A percentile compares a stretch with the other conserved stretches of the same genome.
These are phyloP conservation scores for Xerocomus nothofagi DNA, from an alignment of 1,284 basidiomycete genomes.

Conservation along the genomic window DNA sequence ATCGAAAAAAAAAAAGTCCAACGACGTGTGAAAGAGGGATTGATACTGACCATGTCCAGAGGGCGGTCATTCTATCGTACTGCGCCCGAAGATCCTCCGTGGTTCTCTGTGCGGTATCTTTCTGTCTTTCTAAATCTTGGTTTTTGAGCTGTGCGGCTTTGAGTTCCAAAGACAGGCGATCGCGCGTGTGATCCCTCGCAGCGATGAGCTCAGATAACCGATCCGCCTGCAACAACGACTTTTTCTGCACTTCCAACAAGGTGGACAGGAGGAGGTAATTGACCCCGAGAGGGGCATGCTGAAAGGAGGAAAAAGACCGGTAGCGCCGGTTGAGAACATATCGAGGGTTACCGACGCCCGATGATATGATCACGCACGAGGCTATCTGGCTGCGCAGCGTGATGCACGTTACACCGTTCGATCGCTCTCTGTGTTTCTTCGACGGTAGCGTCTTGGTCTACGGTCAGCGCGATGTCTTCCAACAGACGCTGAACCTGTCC, in stretches of 20 bases:
- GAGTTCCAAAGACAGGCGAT: not conserved
- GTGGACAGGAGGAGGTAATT: not conserved
- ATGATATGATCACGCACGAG: not conserved
- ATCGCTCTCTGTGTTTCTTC: conserved; percentile 13
- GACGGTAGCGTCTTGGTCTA: not conserved
- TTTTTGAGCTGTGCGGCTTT: not conserved
- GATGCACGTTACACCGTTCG: not conserved
- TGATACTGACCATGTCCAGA: conserved; percentile 10
- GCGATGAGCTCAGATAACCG: not conserved
- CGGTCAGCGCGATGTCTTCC: not conserved
- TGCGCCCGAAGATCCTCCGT: not conserved
- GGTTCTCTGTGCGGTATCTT: not conserved
- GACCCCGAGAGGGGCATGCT: conserved; percentile 3
- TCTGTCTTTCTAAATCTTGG: not conserved
- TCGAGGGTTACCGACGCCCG: not conserved
- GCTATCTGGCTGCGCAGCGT: not conserved
- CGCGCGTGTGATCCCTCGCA: not conserved
- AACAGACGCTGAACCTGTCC: not conserved
- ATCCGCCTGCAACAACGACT: not conserved
- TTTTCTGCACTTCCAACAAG: not conserved
- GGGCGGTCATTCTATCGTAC: not conserved
- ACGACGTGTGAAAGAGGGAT: not conserved
- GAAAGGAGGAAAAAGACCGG: not conserved
- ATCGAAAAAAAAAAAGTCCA: not conserved
- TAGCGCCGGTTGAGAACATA: not conserved